Base-by-base conservation (phyloP, 2,329 filamentous ascomycete species). In the Cladophialophora chaetospira region DNA sequence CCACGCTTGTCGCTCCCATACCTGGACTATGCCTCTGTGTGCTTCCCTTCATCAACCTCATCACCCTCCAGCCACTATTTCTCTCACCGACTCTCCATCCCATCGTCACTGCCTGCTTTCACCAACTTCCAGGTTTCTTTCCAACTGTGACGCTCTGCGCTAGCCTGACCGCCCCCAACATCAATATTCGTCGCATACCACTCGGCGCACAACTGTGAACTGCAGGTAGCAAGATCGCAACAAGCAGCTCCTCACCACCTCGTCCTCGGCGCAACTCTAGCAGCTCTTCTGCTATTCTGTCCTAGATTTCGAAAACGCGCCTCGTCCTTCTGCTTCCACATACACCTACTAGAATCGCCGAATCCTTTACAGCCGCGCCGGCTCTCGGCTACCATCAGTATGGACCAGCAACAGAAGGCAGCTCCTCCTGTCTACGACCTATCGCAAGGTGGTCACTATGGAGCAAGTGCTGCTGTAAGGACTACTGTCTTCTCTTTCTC, bases 381-480 rank as follows among this genome's bases (percentile, higher is more conserved):
- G 15, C 23, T 35, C 19, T 23, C 42, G 42, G 42, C 42, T 13
- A n/a, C 42, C 8, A 21, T 23, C 23, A 45, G 15, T 11, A 53
- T 53, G 49, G 49, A 53, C 11, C 49, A 53, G 31, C 49, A 53
- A 26, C 38, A 53, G 40, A 44, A 44, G 23, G 19, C 49, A 21
- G 38, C 38, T 28, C 26, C 49, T 10, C 49, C 49, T n/a, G 40
- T 53, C 15, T 53, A 53, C 49, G 49, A 53, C 17, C 38, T 53
- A n/a, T 33, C 38, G 23, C 49, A 53, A 36, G 49, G 49, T 17
- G 49, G 46, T 19, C 55, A 57, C 29, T 57, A 57, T 47, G 55
- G 55, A 40, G 55, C 55, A 15, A 57, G 55, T 28, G 55, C 55
- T 26, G 47, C 55, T 21, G 55, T 57, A 26, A 53, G 55, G 52